These are phyloP conservation scores for Tillandsia fasciculata DNA, from an alignment of 176 grass and related monocot genomes.

Conservation along the genomic window DNA sequence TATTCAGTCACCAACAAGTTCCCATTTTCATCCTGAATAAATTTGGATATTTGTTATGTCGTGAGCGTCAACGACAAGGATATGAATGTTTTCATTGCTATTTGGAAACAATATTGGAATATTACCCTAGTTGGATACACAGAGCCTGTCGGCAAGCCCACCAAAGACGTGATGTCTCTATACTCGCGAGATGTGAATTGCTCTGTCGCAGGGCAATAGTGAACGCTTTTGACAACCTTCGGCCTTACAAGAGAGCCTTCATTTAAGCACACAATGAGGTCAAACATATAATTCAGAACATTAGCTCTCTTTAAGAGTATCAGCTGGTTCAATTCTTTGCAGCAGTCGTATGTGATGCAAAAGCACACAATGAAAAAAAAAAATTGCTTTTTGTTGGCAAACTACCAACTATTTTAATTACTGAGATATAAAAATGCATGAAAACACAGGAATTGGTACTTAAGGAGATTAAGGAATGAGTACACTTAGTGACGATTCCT, in stretches of 20 bases:
- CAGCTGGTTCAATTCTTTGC: too few species aligned
- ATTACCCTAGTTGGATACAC: slow-evolving; percentile 97
- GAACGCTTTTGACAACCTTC: slow-evolving; percentile 96
- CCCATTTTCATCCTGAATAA: slow-evolving; percentile 73
- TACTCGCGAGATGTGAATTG: slow-evolving; percentile 66
- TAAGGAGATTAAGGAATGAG: neutral
- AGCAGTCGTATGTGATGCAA: too few species aligned
- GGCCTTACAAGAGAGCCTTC: slow-evolving; percentile 83
- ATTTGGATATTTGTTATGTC: slow-evolving; percentile 12
- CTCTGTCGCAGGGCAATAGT: slow-evolving; percentile 68
- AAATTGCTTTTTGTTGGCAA: neutral
- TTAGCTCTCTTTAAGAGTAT: slow-evolving; percentile 1
- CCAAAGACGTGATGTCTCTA: slow-evolving; percentile 82
- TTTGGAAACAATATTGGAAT: neutral
- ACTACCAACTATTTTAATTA: neutral
- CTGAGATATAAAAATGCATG: neutral
- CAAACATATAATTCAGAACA: neutral
- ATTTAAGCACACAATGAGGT: too few species aligned
- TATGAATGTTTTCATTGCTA: slow-evolving; percentile 1
- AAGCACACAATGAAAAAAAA: neutral
- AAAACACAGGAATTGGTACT: slow-evolving; percentile 6
- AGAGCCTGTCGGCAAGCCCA: slow-evolving; percentile 87
- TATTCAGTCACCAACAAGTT: slow-evolving; percentile 92
- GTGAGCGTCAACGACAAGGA: slow-evolving; percentile 1
- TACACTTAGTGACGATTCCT: slow-evolving; percentile 99